Percentiles rank a stretch among this genome's conserved stretches.
phyloP scores from a whole-genome alignment of 2,329 filamentous ascomycete genomes.

The Blumeria hordei region DNA sequence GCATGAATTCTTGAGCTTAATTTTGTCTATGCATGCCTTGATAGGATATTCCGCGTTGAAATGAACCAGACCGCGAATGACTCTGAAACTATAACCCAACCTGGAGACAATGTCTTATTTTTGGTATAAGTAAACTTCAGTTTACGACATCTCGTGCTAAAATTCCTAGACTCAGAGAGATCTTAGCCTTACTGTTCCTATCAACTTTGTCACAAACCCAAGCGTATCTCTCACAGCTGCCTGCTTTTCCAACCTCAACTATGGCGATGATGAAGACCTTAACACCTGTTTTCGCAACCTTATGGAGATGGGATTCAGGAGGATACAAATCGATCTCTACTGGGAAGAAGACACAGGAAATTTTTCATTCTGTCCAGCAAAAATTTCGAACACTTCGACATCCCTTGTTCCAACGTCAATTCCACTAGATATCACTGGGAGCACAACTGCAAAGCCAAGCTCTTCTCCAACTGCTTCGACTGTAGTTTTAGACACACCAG shows the following conservation, averaged over 20 bases:
- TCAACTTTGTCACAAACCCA: slow-evolving; percentile 35
- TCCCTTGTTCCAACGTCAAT: slow-evolving; percentile 5
- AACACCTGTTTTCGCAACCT: slow-evolving; percentile 37
- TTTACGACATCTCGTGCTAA: background rate
- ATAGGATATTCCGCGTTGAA: too few relatives aligned
- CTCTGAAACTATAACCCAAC: background rate
- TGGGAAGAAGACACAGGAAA: slow-evolving; percentile 29
- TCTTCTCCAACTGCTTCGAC: background rate
- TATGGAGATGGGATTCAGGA: slow-evolving; percentile 30
- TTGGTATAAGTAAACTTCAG: background rate
- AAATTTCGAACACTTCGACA: slow-evolving; percentile 18
- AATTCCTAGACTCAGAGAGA: slow-evolving; percentile 30
- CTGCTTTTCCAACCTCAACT: slow-evolving; percentile 31
- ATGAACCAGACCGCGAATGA: background rate
- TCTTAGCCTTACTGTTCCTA: slow-evolving; percentile 30
- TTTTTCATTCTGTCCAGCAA: slow-evolving; percentile 38
- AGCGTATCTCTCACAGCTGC: slow-evolving; percentile 30
- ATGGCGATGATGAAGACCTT: slow-evolving; percentile 22
- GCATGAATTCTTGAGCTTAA: too few relatives aligned
- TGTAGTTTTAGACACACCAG: background rate
- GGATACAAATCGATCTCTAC: slow-evolving; percentile 34
- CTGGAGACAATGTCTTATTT: background rate
- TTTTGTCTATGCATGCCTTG: too few relatives aligned
- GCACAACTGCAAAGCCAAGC: background rate
- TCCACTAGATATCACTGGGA: too few relatives aligned